phyloP scores from a whole-genome alignment of 345 rosid species.

The Eutrema japonicum region DNA sequence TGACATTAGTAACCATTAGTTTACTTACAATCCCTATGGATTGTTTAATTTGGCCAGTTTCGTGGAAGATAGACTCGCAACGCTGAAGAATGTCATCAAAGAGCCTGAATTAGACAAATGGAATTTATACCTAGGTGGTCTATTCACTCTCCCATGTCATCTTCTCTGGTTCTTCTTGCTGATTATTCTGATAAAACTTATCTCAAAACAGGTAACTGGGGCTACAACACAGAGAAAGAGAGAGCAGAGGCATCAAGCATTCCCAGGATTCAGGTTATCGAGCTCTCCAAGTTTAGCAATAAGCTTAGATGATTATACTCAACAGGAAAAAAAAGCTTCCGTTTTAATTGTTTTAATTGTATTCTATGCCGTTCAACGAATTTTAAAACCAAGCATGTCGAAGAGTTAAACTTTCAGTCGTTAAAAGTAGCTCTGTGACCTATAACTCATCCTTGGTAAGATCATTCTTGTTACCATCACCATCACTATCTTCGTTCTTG shows the following conservation, averaged over 20 bases:
- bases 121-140: conserved; percentile 75
- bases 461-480: conserved; percentile 33
- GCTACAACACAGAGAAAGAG: conserved; percentile 58
- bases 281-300: conserved; percentile 75
- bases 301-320: conserved; percentile 62
- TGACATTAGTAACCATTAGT: conserved; percentile 4
- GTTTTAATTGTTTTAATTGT: conserved; percentile 26
- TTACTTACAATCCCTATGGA: conserved; percentile 16
- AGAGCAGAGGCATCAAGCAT: conserved; percentile 76
- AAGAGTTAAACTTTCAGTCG: not conserved
- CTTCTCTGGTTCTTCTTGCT: not conserved
- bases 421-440: not conserved
- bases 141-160: not conserved
- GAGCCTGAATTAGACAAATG: conserved; percentile 84
- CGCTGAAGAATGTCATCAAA: conserved; percentile 85
- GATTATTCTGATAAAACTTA: not conserved
- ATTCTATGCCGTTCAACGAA: too few relatives aligned
- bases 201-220: conserved; percentile 40
- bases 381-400: conserved; percentile 11
- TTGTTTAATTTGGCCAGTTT: conserved; percentile 54
- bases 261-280: conserved; percentile 72
- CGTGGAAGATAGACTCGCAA: conserved; percentile 92
- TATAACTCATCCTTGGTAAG: conserved; percentile 61
- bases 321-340: conserved; percentile 6
- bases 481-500: not conserved